phyloP scores from a whole-genome alignment of 1,139 yeast genomes.

The Schwanniomyces etchellsii region DNA sequence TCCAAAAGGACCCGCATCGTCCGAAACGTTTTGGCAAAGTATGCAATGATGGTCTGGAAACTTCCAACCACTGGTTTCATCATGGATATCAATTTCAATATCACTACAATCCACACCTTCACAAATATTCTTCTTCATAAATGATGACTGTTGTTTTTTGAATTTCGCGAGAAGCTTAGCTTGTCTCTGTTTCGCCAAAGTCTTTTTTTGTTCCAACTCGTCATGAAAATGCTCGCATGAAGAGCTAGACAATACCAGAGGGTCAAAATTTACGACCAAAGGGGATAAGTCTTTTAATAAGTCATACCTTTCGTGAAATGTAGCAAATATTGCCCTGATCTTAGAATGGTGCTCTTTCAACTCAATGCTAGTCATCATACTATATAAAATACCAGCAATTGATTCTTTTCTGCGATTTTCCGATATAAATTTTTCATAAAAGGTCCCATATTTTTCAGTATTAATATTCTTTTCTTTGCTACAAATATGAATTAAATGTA shows the following conservation, averaged over 20 bases:
- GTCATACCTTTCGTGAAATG: constrained; percentile 24
- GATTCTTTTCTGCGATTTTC: constrained; percentile 28
- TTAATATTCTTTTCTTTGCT: constrained; percentile 28
- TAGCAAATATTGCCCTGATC: constrained; percentile 47
- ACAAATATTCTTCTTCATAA: constrained; percentile 49
- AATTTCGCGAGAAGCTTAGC: constrained; percentile 71
- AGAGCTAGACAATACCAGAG: constrained; percentile 12
- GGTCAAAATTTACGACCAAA: constrained; percentile 17
- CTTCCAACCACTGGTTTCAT: constrained; percentile 45
- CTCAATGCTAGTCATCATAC: constrained; percentile 32
- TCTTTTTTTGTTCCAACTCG: constrained; percentile 56
- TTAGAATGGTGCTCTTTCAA: constrained; percentile 44
- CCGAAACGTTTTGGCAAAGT: constrained; percentile 79
- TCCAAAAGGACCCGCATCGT: constrained; percentile 70
- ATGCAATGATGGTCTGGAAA: constrained; percentile 82
- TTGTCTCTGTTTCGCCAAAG: constrained; percentile 68
- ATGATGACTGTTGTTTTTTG: constrained; percentile 69
- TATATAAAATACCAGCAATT: constrained; percentile 42
- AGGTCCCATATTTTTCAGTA: constrained; percentile 22
- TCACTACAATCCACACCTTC: constrained; percentile 26
- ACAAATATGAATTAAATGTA: constrained; percentile 67
- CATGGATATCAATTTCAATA: constrained; percentile 31
- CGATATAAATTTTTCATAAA: constrained; percentile 29
- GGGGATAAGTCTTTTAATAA: constrained; percentile 15
- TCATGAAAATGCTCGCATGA: constrained; percentile 16